phyloP scores from a whole-genome alignment of 345 rosid genomes.

The Syzygium oleosum region DNA sequence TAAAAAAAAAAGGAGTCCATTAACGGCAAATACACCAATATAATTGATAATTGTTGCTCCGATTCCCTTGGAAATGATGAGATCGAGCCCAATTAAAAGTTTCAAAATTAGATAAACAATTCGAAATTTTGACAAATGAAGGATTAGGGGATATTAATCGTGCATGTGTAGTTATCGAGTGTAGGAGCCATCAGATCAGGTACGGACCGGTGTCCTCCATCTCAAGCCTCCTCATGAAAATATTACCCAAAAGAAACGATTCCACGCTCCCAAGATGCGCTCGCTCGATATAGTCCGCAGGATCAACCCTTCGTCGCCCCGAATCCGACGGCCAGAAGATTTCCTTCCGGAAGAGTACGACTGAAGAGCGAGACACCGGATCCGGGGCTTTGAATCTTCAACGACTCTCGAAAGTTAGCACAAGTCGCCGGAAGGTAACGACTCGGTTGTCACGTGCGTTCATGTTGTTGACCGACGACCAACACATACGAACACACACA shows the following conservation, averaged over 20 bases:
- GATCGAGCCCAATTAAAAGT: not conserved
- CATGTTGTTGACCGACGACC: constrained; percentile 2
- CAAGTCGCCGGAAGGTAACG: not conserved
- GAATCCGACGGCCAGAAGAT: not conserved
- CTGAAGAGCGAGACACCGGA: not conserved
- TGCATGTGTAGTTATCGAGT: not conserved
- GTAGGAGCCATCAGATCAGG: not conserved
- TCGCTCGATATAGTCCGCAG: not conserved
- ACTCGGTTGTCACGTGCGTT: not conserved
- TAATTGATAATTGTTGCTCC: not conserved
- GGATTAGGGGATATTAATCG: not conserved
- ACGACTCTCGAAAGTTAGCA: not conserved
- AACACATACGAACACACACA: not conserved
- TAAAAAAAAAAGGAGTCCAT: not conserved
- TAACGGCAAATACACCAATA: not conserved
- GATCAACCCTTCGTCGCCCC: not conserved
- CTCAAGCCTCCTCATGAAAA: not conserved
- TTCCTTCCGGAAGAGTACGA: not conserved
- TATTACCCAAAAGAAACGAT: not conserved
- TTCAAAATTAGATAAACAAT: not conserved
- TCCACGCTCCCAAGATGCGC: not conserved
- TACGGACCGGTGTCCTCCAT: not conserved
- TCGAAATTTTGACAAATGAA: not conserved
- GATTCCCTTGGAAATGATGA: not conserved
- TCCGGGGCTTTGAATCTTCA: not conserved